Percentiles rank a stretch among this genome's conserved stretches.
Evolutionary conservation across 2,329 filamentous ascomycete genomes (phyloP).

Genomic region (Colletotrichum musicola): DNA sequence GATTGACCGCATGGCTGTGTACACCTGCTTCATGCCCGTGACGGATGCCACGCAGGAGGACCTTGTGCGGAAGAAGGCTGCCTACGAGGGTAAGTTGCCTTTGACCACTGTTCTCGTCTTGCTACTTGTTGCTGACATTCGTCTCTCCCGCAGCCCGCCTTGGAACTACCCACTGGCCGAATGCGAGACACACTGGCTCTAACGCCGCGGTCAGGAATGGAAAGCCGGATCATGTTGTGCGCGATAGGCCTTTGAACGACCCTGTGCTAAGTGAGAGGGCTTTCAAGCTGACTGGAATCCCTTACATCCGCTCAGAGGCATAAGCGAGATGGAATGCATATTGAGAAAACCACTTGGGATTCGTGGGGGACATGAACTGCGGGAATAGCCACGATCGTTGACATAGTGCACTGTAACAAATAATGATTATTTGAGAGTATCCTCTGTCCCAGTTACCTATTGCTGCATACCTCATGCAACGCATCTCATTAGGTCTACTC

Average conservation of each 20-base stretch:
- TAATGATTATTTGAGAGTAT: not conserved
- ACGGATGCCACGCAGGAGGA: conserved; percentile 54
- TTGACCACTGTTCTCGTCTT: not conserved
- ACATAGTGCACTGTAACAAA: not conserved
- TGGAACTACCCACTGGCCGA: conserved; percentile 59
- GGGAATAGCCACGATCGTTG: not conserved
- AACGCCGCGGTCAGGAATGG: conserved; percentile 42
- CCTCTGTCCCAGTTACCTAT: not conserved
- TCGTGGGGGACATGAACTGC: not conserved
- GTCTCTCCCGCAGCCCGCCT: conserved; percentile 41
- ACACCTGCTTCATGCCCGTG: conserved; percentile 57
- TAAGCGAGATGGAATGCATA: not conserved
- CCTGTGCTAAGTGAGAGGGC: conserved; percentile 54
- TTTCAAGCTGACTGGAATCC: conserved; percentile 61
- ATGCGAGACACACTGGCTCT: conserved; percentile 50
- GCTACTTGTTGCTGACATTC: not conserved
- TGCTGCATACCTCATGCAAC: no score
- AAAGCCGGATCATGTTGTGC: conserved; percentile 49
- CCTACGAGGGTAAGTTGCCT: conserved; percentile 48
- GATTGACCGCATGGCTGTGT: conserved; percentile 50
- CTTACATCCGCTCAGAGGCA: conserved; percentile 49
- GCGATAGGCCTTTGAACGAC: conserved; percentile 54
- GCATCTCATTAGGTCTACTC: no score
- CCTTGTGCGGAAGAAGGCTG: conserved; percentile 55
- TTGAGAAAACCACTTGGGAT: not conserved